phyloP scores from a whole-genome alignment of 1,139 yeast genomes.

The Sugiyamaella sp. region DNA sequence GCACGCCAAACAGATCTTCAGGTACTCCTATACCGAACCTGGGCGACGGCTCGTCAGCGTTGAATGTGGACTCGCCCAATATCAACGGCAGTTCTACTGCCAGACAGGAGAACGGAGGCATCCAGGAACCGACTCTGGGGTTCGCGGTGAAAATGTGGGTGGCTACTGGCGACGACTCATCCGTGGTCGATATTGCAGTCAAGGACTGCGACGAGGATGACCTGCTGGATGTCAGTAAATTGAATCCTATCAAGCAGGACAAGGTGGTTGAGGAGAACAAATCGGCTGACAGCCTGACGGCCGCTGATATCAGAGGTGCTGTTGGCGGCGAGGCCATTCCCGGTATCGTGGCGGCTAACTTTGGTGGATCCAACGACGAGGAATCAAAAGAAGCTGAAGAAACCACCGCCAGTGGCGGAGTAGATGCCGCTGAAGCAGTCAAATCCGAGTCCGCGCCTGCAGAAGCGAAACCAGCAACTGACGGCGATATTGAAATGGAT shows the following conservation, averaged over 20 bases:
- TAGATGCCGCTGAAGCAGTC: conserved; percentile 5
- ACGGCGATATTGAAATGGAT: conserved; percentile 13
- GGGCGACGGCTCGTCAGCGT: conserved; percentile 15
- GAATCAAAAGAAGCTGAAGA: conserved; percentile 10
- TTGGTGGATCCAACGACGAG: conserved; percentile 16
- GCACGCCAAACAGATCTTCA: conserved; percentile 22
- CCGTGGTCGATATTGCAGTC: conserved; percentile 29
- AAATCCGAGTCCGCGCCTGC: not conserved
- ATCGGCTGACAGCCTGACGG: conserved; percentile 47
- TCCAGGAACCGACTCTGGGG: conserved; percentile 22
- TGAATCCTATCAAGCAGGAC: conserved; percentile 23
- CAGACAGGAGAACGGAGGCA: conserved; percentile 24
- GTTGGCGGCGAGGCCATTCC: conserved; percentile 61
- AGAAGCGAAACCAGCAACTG: not conserved
- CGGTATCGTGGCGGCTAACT: conserved; percentile 42
- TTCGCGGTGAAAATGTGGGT: conserved; percentile 53
- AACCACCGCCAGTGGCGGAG: conserved; percentile 8
- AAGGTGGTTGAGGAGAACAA: conserved; percentile 23
- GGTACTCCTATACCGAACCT: conserved; percentile 25
- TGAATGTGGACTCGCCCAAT: conserved; percentile 21
- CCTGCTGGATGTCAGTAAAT: conserved; percentile 40
- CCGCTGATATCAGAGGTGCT: conserved; percentile 65
- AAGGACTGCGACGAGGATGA: conserved; percentile 49
- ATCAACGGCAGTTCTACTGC: conserved; percentile 24
- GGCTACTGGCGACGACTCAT: conserved; percentile 35